Percentiles rank a stretch among this genome's conserved stretches.
These are phyloP conservation scores for Hapsidospora chrysogenum DNA, from an alignment of 495 filamentous ascomycete species.

Conservation along the genomic window DNA sequence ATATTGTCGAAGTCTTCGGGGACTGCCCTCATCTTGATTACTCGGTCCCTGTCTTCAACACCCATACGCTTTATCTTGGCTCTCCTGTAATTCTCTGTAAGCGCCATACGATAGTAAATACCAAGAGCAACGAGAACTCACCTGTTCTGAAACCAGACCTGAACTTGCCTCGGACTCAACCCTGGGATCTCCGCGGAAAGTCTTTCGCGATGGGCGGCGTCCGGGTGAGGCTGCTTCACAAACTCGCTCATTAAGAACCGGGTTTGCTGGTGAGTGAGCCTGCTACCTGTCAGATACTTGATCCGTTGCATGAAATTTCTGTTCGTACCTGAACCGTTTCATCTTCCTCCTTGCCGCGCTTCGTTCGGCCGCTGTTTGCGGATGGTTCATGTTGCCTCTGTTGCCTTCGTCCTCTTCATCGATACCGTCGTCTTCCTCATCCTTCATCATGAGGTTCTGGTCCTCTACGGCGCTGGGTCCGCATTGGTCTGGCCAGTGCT, in stretches of 20 bases:
- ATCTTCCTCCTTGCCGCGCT: conserved; percentile 78
- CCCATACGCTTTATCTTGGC: conserved; percentile 92
- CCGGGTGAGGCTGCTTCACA: conserved; percentile 84
- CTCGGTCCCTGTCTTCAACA: conserved; percentile 81
- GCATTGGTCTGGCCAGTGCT: too few species aligned
- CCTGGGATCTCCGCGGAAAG: conserved; percentile 87
- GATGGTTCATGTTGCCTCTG: conserved; percentile 16
- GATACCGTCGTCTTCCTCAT: conserved; percentile 31
- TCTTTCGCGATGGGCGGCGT: conserved; percentile 81
- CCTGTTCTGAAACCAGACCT: conserved; percentile 99
- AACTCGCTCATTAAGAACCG: conserved; percentile 97
- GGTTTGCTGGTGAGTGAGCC: conserved; percentile 92
- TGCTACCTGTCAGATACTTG: conserved; percentile 16
- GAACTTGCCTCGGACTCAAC: conserved; percentile 82
- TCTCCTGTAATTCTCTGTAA: too few species aligned
- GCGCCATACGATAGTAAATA: too few species aligned
- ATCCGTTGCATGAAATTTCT: conserved; percentile 3
- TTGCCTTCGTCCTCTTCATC: conserved; percentile 29
- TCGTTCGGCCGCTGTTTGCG: conserved; percentile 51
- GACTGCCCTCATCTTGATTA: conserved; percentile 83
- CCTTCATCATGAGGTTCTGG: too few species aligned
- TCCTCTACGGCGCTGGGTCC: too few species aligned
- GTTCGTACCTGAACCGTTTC: conserved; percentile 77
- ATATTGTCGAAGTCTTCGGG: conserved; percentile 88
- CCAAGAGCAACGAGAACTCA: too few species aligned